Evolutionary conservation across 306 rosid species (phyloP), one percentile per base, ranked within the genome.

Genomic region (Crotalaria pallida): DNA sequence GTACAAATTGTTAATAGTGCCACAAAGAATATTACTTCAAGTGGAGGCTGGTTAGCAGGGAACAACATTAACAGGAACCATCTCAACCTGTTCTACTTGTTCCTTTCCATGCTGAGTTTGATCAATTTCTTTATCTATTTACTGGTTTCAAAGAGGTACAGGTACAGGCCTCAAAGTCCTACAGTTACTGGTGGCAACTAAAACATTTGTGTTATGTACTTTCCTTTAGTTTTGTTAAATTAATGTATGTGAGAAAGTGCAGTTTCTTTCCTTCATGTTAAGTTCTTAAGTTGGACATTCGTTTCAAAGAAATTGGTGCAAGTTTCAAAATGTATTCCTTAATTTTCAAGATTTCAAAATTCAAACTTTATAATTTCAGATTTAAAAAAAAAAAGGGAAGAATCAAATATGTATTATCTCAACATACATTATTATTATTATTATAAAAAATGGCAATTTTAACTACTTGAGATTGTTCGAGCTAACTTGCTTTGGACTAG

Each of bases 21-120:
- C 2, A 87, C 97, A 3, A 72, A 84, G 65, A 33, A 79, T 40
- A 49, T 31, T 9, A 89, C 94, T 7, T 72, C 33, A 6, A 87
- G 87, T 75, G 84, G 92, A 29, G 97, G 97, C 0, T 93, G 97
- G 98, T 59, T 93, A 72, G 86, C 71, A 10, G 97, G 98, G 72
- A 88, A 93, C 51, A 93, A 93, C 53, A 85, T 93, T 10, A 93
- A 93, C 40, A 83, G 86, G 65, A 90, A 88, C 80, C 86, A 88
- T 75, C 75, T 93, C 70, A 88, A 90, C 38, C 78, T 85, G 10
- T 93, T 93, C 82, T 93, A 75, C 69, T 87, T 82, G 90, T 69
- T 90, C 51, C 98, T 93, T 50, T 77, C 97, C 1, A 1, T 83
- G 5, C 0, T 93, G 74, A 93, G 97, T 66, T 82, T 90, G 72